A percentile compares a stretch with the other conserved stretches of the same genome.
phyloP scores from a whole-genome alignment of 257 asterid genomes.

The Asclepias syriaca region DNA sequence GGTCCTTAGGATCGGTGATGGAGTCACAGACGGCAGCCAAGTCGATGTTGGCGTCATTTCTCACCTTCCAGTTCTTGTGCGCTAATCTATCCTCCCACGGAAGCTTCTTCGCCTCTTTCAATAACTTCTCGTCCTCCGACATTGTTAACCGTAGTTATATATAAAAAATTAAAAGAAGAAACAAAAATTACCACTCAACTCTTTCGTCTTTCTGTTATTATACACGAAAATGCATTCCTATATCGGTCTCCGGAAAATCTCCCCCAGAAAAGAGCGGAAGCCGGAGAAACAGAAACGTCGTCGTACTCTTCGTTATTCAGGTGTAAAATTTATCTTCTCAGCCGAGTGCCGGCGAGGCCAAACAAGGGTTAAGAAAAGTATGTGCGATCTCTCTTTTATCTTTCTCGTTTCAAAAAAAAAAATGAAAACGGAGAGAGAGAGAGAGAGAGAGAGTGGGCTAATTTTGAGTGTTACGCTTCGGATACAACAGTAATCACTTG shows the following conservation, averaged over 20 bases:
- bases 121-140: constrained; percentile 99
- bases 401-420: constrained; percentile 19
- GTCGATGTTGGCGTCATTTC: constrained; percentile 94
- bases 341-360: constrained; percentile 35
- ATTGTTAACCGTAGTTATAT: constrained; percentile 29
- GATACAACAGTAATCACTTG: constrained; percentile 1
- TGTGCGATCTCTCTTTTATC: constrained; percentile 15
- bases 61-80: constrained; percentile 99
- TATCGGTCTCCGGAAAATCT: neutral
- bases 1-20: constrained; percentile 94
- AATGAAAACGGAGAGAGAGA: too few species aligned
- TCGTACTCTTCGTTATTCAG: neutral
- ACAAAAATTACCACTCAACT: neutral
- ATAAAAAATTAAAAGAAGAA: neutral
- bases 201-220: neutral
- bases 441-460: constrained; percentile 13
- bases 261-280: constrained; percentile 1
- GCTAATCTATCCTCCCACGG: constrained; percentile 94
- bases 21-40: constrained; percentile 85
- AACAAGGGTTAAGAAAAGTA: constrained; percentile 16
- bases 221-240: neutral
- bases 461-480: constrained; percentile 36
- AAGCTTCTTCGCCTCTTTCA: constrained; percentile 98
- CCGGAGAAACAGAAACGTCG: constrained; percentile 7
- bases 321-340: constrained; percentile 8